A percentile compares a stretch with the other conserved stretches of the same genome.
These are phyloP conservation scores for Stephanodiscus triporus DNA, from an alignment of 108 stramenopile species.

Conservation along the genomic window DNA sequence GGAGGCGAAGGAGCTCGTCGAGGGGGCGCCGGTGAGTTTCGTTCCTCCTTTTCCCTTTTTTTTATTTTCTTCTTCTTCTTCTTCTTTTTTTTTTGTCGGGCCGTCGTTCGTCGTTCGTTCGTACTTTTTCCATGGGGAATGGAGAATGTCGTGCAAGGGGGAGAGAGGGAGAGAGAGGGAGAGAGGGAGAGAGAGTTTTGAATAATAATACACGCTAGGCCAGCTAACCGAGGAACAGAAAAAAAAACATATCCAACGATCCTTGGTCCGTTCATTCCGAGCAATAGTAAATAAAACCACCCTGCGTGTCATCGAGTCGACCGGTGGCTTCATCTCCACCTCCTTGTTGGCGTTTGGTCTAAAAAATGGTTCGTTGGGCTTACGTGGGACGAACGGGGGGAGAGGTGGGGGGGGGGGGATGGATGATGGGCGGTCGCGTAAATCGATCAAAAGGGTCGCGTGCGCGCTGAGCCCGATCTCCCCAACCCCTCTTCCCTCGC, in stretches of 20 bases:
- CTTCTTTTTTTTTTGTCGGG: conserved; percentile 5
- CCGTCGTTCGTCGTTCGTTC: background rate
- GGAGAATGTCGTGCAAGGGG: background rate
- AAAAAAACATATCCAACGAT: conserved; percentile 27
- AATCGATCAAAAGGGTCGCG: conserved; percentile 19
- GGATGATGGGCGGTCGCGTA: too few relatives aligned
- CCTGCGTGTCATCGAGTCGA: conserved; percentile 20
- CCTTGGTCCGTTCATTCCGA: conserved; percentile 55
- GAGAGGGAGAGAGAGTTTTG: background rate
- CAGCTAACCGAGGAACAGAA: conserved; percentile 49
- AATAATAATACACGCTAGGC: conserved; percentile 29
- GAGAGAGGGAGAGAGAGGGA: background rate
- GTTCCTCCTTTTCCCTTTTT: background rate
- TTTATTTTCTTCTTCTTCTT: background rate
- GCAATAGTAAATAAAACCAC: conserved; percentile 33
- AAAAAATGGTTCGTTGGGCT: background rate
- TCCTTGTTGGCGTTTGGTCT: background rate
- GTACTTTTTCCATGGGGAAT: too few relatives aligned
- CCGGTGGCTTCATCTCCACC: conserved; percentile 49
- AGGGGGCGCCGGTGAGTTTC: conserved; percentile 72
- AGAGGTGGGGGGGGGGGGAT: background rate
- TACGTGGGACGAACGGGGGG: background rate
- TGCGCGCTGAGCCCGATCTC: too few relatives aligned
- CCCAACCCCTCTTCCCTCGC: background rate
- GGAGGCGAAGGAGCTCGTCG: conserved; percentile 93